These are phyloP conservation scores for Coprinellus micaceus DNA, from an alignment of 768 basidiomycete species.

Conservation along the genomic window DNA sequence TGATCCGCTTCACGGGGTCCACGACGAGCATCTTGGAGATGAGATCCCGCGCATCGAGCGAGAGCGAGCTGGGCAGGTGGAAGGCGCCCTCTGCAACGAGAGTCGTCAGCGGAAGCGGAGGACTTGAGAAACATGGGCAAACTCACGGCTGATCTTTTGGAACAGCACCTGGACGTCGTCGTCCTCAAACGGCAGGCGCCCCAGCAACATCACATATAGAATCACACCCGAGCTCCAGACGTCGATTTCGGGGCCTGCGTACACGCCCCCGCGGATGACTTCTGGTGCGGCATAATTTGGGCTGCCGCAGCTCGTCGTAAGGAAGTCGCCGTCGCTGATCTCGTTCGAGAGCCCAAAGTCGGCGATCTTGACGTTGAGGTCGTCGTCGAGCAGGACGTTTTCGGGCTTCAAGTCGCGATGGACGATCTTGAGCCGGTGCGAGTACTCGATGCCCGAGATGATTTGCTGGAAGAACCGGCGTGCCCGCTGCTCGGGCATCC, in stretches of 20 bases:
- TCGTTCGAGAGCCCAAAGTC: conserved; percentile 97
- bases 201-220: conserved; percentile 96
- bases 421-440: conserved; percentile 93
- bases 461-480: conserved; percentile 98
- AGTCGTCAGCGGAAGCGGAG: not conserved
- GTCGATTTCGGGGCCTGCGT: conserved; percentile 97
- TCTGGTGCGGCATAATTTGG: conserved; percentile 99
- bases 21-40: conserved; percentile 89
- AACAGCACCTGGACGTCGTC: conserved; percentile 91
- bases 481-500: conserved; percentile 84
- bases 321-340: conserved; percentile 93
- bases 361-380: conserved; percentile 94
- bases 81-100: conserved; percentile 90
- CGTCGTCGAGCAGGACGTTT: conserved; percentile 83
- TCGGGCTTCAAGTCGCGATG: conserved; percentile 98
- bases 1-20: conserved; percentile 93
- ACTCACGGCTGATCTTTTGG: conserved; percentile 87
- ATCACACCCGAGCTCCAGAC: conserved; percentile 99
- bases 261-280: conserved; percentile 91
- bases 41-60: conserved; percentile 70
- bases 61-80: conserved; percentile 79
- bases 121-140: too few species aligned
- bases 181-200: conserved; percentile 94
- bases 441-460: conserved; percentile 95
- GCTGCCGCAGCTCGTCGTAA: conserved; percentile 96